Base-by-base conservation (phyloP, 768 basidiomycete species). In the Boletales sp. region DNA sequence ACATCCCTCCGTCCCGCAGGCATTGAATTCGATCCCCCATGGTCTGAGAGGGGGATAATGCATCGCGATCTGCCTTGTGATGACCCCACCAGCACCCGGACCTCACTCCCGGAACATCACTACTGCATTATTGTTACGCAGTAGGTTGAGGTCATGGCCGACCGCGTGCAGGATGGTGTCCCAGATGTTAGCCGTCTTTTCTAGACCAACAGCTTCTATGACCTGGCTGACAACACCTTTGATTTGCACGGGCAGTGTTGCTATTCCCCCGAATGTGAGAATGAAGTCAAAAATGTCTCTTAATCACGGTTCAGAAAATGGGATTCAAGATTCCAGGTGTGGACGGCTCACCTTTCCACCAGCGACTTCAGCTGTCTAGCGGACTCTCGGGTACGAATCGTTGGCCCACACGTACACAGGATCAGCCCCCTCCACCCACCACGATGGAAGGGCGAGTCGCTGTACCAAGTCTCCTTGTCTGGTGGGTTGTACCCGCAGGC, bases 21-120 rank as follows among this genome's bases (percentile, higher is more conserved):
- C 32, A 2, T 11, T 8, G n/a, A 47, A 40, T 4, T 40, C 39
- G 6, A 47, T 14, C 2, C 47, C 47, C 47, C 47, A 47, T 3
- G 18, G 17, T 1, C 47, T 13, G 73, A 76, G 50, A 71, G 75
- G 49, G 69, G 75, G 46, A 71, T 74, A 29, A 71, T 77, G 73
- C 64, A 65, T n/a, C 69, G 72, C 5, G 58, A 75, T 10, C 61
- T 78, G 34, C 71, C 70, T 4, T 60, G 72, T 0, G 57, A 62
- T 60, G 59, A 38, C 45, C n/a, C 14, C n/a, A n/a, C n/a, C n/a
- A n/a, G n/a, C 27, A 0, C 24, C 36, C 7, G 5, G 5, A 0
- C 27, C 36, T 17, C 45, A 4, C 40, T 32, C 35, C 13, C 8
- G 31, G 39, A n/a, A 47, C 7, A 47, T 40, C 3, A 32, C 18